phyloP scores from a whole-genome alignment of 108 stramenopile genomes.

The Craspedostauros australis region DNA sequence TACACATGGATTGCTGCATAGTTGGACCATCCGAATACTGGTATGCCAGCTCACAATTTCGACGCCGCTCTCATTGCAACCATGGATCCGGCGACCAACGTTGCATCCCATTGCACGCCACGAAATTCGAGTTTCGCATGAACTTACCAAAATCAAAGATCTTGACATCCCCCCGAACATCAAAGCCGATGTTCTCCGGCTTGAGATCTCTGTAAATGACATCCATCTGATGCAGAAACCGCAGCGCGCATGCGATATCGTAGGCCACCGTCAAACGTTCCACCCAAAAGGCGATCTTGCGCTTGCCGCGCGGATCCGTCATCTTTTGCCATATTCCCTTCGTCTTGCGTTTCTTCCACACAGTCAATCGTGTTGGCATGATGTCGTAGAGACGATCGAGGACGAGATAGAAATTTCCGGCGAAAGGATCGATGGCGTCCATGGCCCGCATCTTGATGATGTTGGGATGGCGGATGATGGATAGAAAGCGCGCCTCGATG shows the following conservation, averaged over 20 bases:
- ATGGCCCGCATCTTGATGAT: constrained; percentile 87
- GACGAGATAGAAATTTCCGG: constrained; percentile 61
- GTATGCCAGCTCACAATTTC: constrained; percentile 16
- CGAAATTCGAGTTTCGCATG: too few relatives aligned
- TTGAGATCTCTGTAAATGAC: background rate
- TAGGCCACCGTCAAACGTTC: constrained; percentile 70
- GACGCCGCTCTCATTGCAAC: constrained; percentile 33
- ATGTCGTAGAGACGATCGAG: constrained; percentile 78
- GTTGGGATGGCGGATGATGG: constrained; percentile 78
- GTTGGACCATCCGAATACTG: constrained; percentile 4
- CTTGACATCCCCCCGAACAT: constrained; percentile 48
- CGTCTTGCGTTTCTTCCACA: constrained; percentile 57
- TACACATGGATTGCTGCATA: too few relatives aligned
- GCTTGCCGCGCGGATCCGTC: constrained; percentile 61
- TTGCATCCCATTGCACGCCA: background rate
- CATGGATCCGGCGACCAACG: background rate
- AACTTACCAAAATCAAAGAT: constrained; percentile 62
- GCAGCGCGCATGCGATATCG: constrained; percentile 68
- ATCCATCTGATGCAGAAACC: constrained; percentile 60
- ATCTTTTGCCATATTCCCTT: constrained; percentile 54
- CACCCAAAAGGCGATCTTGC: constrained; percentile 47
- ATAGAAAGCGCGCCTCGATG: constrained; percentile 66
- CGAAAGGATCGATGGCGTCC: constrained; percentile 13
- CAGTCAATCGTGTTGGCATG: constrained; percentile 44
- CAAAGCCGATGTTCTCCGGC: constrained; percentile 49